These are phyloP conservation scores for Aspergillus novofumigatus DNA, from an alignment of 2,329 filamentous ascomycete genomes.

Conservation along the genomic window DNA sequence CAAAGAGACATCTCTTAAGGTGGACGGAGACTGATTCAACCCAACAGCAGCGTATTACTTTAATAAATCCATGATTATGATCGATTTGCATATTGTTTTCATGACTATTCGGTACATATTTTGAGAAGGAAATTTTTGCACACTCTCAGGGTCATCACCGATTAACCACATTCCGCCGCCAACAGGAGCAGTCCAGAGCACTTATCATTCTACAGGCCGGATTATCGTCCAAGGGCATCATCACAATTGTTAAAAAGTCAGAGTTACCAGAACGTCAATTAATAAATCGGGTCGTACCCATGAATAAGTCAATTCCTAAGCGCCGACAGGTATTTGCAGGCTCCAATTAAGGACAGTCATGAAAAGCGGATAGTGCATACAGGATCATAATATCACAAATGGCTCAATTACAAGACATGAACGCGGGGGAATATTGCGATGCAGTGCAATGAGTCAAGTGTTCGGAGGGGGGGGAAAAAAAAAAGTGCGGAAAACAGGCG, in stretches of 20 bases:
- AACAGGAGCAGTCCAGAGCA: too few relatives aligned
- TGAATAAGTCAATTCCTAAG: neutral
- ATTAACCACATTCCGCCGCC: too few relatives aligned
- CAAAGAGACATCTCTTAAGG: neutral
- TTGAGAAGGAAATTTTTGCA: neutral
- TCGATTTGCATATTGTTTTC: neutral
- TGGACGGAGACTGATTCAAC: neutral
- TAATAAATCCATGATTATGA: neutral
- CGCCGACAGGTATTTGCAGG: constrained; percentile 2
- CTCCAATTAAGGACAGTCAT: constrained; percentile 9
- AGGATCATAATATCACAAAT: constrained; percentile 7
- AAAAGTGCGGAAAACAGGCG: neutral
- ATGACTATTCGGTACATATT: neutral
- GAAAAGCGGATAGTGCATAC: constrained; percentile 1
- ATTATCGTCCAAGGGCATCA: neutral
- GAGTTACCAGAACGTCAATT: neutral
- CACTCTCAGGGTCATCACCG: neutral
- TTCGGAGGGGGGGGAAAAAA: neutral
- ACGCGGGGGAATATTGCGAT: constrained; percentile 7
- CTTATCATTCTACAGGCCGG: neutral
- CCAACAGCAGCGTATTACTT: neutral
- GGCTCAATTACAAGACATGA: constrained; percentile 3
- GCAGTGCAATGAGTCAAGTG: constrained; percentile 1
- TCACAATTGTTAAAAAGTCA: neutral
- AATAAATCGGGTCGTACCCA: neutral